phyloP scores from a whole-genome alignment of 139 green algal genomes.

The Eudorina sp. region DNA sequence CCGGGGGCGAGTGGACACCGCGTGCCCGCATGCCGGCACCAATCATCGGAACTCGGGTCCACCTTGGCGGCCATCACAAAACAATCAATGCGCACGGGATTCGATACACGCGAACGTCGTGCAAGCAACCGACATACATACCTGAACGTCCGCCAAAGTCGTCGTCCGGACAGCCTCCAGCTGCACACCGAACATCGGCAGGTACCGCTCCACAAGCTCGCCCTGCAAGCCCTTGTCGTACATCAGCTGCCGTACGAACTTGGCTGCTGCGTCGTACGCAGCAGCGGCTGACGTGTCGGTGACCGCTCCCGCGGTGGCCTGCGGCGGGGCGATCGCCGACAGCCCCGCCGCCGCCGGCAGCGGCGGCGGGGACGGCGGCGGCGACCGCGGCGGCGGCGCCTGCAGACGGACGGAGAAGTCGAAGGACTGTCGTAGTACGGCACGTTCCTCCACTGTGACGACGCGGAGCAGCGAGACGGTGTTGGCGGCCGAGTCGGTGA shows the following conservation, averaged over 20 bases:
- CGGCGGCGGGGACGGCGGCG: neutral
- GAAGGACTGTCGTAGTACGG: neutral
- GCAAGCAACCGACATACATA: too few species aligned
- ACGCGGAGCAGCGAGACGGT: neutral
- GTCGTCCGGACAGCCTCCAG: neutral
- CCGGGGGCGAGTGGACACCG: too few species aligned
- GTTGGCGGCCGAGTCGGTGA: neutral
- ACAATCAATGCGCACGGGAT: too few species aligned
- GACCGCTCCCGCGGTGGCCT: neutral
- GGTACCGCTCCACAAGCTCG: neutral
- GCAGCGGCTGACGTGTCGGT: neutral
- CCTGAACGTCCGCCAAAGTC: too few species aligned
- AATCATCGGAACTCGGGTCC: too few species aligned
- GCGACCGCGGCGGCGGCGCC: neutral
- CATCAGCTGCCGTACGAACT: neutral
- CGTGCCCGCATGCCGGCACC: too few species aligned
- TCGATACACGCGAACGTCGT: too few species aligned
- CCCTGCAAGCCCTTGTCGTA: neutral
- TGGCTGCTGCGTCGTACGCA: neutral
- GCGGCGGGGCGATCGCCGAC: neutral
- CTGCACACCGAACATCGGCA: neutral
- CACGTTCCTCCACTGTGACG: conserved; percentile 32
- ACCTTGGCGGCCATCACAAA: too few species aligned
- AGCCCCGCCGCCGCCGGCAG: too few species aligned
- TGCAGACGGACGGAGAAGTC: neutral